A percentile compares a stretch with the other conserved stretches of the same genome.
Conservation (phyloP, 768 basidiomycete genomes). For the Scleroderma citrinum region DNA sequence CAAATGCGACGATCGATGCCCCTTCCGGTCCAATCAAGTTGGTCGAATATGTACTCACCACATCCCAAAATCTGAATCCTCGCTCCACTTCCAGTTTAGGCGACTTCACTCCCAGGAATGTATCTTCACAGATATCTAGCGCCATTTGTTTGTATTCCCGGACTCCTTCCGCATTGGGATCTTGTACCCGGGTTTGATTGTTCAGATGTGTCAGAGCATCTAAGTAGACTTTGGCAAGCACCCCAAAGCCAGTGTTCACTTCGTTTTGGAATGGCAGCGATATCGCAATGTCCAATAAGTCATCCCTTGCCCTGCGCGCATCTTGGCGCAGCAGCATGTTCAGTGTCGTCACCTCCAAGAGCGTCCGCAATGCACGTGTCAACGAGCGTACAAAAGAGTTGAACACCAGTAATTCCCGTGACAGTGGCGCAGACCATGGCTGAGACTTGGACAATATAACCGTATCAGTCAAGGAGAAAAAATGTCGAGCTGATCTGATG, state of each 20-base stretch:
- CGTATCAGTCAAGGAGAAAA: conserved; percentile 10
- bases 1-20: neutral
- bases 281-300: conserved; percentile 85
- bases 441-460: conserved; percentile 48
- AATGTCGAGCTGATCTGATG: conserved; percentile 1
- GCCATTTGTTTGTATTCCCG: conserved; percentile 81
- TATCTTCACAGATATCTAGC: conserved; percentile 88
- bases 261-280: conserved; percentile 94
- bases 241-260: conserved; percentile 96
- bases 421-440: conserved; percentile 94
- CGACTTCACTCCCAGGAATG: conserved; percentile 85
- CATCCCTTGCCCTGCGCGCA: conserved; percentile 81
- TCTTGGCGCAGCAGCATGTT: conserved; percentile 92
- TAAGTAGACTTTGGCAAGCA: conserved; percentile 94
- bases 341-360: conserved; percentile 85
- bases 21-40: conserved; percentile 4
- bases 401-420: conserved; percentile 94
- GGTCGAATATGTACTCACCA: conserved; percentile 52
- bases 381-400: conserved; percentile 95
- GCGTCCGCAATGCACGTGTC: conserved; percentile 81
- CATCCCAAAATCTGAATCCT: conserved; percentile 98
- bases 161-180: conserved; percentile 74
- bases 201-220: conserved; percentile 89
- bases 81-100: conserved; percentile 89
- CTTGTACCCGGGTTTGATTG: conserved; percentile 68